phyloP scores from a whole-genome alignment of 2,329 filamentous ascomycete species.

The Juglanconis oblonga region DNA sequence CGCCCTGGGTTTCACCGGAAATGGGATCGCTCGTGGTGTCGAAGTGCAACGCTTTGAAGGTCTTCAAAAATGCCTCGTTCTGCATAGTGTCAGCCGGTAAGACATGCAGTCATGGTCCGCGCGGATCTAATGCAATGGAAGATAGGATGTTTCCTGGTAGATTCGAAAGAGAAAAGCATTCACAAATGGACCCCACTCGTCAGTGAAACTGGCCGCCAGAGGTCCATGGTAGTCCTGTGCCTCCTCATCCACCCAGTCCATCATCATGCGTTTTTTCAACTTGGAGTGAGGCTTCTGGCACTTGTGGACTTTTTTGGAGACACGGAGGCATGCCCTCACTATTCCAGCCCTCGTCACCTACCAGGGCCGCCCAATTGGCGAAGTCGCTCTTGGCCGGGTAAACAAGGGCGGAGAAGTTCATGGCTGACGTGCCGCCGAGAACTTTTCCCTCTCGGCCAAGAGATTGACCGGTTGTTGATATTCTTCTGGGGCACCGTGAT shows the following conservation, averaged over 20 bases:
- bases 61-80: background rate
- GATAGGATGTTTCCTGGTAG: too few relatives aligned
- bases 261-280: background rate
- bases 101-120: background rate
- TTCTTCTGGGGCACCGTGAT: conserved; percentile 32
- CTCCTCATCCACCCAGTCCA: background rate
- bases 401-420: conserved; percentile 26
- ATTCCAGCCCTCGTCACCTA: conserved; percentile 26
- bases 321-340: conserved; percentile 29
- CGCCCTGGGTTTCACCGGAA: background rate
- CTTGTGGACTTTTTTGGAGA: conserved; percentile 27
- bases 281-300: background rate
- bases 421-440: conserved; percentile 29
- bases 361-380: conserved; percentile 24
- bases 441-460: conserved; percentile 31
- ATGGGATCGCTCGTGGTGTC: background rate
- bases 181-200: background rate
- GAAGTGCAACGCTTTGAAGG: background rate
- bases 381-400: conserved; percentile 25
- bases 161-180: background rate
- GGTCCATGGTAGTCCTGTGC: background rate
- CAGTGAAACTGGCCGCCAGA: background rate
- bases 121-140: too few relatives aligned
- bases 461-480: conserved; percentile 28
- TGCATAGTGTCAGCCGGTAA: background rate